phyloP scores from a whole-genome alignment of 1,139 yeast species.

The Suhomyces chickasaworum region DNA sequence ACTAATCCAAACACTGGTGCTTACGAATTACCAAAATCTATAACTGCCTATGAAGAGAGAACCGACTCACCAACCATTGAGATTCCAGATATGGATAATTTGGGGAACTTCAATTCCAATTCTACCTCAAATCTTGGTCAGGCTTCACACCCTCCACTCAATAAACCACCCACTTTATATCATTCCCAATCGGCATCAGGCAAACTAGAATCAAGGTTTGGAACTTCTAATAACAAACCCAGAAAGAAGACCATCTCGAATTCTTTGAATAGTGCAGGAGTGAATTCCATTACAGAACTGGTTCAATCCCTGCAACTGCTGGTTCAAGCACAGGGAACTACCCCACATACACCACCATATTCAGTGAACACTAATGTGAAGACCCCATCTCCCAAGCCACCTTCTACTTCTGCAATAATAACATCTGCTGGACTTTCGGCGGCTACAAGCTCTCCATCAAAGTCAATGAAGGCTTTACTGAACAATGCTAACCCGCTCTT shows the following conservation, averaged over 20 bases:
- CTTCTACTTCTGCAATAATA: constrained; percentile 26
- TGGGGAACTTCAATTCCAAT: constrained; percentile 26
- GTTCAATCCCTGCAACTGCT: constrained; percentile 4
- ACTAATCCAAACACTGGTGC: neutral
- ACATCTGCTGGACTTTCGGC: constrained; percentile 20
- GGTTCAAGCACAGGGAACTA: constrained; percentile 10
- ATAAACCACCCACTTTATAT: constrained; percentile 51
- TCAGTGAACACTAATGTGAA: constrained; percentile 22
- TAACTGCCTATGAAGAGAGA: constrained; percentile 20
- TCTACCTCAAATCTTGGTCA: constrained; percentile 12
- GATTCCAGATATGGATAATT: constrained; percentile 47
- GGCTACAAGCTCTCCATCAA: constrained; percentile 46
- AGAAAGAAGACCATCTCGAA: constrained; percentile 47
- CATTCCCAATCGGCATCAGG: constrained; percentile 55
- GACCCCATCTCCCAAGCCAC: constrained; percentile 47
- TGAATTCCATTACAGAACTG: constrained; percentile 5
- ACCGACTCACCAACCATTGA: constrained; percentile 49
- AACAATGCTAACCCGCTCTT: constrained; percentile 50
- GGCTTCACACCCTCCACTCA: constrained; percentile 34
- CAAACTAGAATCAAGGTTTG: constrained; percentile 39
- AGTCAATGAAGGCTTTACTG: constrained; percentile 58
- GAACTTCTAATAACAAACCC: constrained; percentile 29
- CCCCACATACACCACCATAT: constrained; percentile 45
- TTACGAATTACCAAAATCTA: constrained; percentile 9
- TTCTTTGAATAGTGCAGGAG: constrained; percentile 26